Conservation (phyloP, 192 early-diverging fungal species). For the Entrophospora sp. region DNA sequence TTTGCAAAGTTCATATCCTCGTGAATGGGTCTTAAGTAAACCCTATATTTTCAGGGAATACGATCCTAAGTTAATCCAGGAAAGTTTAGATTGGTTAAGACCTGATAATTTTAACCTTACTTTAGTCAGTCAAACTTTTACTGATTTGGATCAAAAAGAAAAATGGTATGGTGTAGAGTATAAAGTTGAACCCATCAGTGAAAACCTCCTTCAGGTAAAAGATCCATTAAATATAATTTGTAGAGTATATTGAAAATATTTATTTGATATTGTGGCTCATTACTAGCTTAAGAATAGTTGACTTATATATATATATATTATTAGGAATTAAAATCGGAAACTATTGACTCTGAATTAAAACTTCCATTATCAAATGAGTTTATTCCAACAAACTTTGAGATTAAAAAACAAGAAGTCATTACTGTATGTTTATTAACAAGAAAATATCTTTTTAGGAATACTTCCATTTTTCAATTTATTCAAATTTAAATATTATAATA, state of each 20-base stretch:
- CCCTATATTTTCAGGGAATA: conserved; percentile 53
- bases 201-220: conserved; percentile 37
- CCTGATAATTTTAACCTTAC: conserved; percentile 26
- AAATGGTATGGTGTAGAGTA: conserved; percentile 79
- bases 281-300: too few relatives aligned
- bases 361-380: conserved; percentile 58
- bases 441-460: too few relatives aligned
- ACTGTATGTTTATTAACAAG: too few relatives aligned
- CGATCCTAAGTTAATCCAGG: conserved; percentile 55
- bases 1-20: conserved; percentile 72
- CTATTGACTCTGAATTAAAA: conserved; percentile 23
- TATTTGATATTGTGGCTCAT: too few relatives aligned
- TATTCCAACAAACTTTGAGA: conserved; percentile 71
- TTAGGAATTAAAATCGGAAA: conserved; percentile 24
- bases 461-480: too few relatives aligned
- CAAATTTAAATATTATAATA: neutral
- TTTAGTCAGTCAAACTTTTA: conserved; percentile 26
- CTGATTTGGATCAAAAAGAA: conserved; percentile 39
- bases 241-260: neutral
- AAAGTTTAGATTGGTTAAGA: conserved; percentile 45
- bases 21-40: conserved; percentile 58
- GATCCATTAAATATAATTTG: neutral
- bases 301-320: neutral
- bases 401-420: conserved; percentile 30
- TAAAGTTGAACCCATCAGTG: conserved; percentile 42